phyloP scores from a whole-genome alignment of 345 rosid species.

The Aegle marmelos region DNA sequence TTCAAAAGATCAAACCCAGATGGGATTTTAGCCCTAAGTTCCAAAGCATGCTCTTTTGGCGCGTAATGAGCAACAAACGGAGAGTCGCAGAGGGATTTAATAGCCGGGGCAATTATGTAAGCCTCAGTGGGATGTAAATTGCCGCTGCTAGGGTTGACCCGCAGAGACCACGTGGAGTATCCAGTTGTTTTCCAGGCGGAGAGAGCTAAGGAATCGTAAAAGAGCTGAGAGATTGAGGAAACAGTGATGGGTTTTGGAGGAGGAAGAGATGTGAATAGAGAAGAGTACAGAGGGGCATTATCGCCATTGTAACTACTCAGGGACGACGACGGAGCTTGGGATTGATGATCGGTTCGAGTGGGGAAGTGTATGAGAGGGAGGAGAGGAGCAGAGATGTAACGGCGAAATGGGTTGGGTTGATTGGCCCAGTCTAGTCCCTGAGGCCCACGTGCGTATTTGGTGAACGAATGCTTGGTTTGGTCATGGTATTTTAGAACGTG shows the following conservation, averaged over 20 bases:
- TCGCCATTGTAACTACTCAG: neutral
- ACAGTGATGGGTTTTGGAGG: constrained; percentile 51
- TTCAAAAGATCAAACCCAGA: constrained; percentile 34
- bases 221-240: constrained; percentile 59
- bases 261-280: constrained; percentile 59
- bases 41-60: constrained; percentile 74
- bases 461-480: constrained; percentile 73
- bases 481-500: constrained; percentile 62
- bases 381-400: constrained; percentile 59
- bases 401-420: constrained; percentile 92
- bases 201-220: constrained; percentile 77
- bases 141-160: constrained; percentile 95
- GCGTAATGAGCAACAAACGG: constrained; percentile 80
- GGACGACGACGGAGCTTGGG: constrained; percentile 9
- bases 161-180: constrained; percentile 83
- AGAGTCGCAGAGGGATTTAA: constrained; percentile 41
- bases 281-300: constrained; percentile 44
- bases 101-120: constrained; percentile 64
- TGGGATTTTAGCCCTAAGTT: constrained; percentile 64
- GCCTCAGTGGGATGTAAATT: constrained; percentile 85
- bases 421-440: constrained; percentile 91
- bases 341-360: constrained; percentile 12
- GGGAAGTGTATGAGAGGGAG: constrained; percentile 50
- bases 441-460: constrained; percentile 73
- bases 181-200: constrained; percentile 91